phyloP scores from a whole-genome alignment of 176 grass and related monocot species.

The Typha latifolia region DNA sequence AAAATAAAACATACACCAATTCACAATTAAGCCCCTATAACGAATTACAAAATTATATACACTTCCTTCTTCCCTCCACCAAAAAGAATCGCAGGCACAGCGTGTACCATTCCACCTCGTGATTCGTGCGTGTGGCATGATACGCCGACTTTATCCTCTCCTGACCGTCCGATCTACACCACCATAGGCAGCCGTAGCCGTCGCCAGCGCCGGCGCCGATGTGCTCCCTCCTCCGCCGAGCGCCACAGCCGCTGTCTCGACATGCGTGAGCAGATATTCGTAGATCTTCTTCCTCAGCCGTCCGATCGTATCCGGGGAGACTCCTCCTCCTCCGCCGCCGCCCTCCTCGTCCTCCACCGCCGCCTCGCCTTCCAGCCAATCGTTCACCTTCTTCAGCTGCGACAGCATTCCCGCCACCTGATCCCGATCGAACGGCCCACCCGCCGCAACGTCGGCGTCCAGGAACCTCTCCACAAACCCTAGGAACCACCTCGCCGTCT shows the following conservation, averaged over 20 bases:
- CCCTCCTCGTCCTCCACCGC: neutral
- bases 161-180: neutral
- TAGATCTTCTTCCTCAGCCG: constrained; percentile 80
- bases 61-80: too few species aligned
- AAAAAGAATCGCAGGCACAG: too few species aligned
- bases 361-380: constrained; percentile 40
- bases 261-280: constrained; percentile 76
- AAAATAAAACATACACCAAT: too few species aligned
- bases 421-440: constrained; percentile 55
- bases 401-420: constrained; percentile 65
- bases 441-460: constrained; percentile 49
- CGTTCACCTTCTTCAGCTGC: constrained; percentile 85
- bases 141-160: neutral
- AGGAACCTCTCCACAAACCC: constrained; percentile 89
- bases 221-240: neutral
- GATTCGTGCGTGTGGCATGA: too few species aligned
- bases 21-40: too few species aligned
- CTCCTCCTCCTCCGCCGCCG: constrained; percentile 1
- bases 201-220: neutral
- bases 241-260: constrained; percentile 19
- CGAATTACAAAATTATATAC: too few species aligned
- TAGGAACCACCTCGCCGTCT: constrained; percentile 71
- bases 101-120: too few species aligned
- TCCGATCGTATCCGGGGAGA: constrained; percentile 64
- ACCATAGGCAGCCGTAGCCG: neutral